Evolutionary conservation across 495 filamentous ascomycete genomes (phyloP).

Genomic region (Daldinia concentrica): DNA sequence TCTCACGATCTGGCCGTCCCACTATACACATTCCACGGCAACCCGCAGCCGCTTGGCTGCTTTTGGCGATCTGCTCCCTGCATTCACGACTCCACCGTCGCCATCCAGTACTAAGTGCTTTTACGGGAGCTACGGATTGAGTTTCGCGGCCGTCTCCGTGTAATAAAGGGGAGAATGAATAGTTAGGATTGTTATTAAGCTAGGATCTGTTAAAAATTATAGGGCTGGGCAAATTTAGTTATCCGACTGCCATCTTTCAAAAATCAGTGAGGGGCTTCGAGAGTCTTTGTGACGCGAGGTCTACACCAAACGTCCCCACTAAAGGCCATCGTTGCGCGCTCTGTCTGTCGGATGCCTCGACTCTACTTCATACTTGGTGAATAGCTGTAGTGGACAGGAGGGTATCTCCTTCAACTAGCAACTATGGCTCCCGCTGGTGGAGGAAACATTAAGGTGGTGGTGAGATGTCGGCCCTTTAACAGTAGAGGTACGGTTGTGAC

Average conservation of each 20-base stretch:
- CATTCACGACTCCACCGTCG: slow-evolving; percentile 18
- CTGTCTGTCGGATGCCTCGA: slow-evolving; percentile 42
- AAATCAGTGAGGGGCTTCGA: slow-evolving; percentile 25
- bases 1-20: neutral
- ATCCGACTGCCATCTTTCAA: slow-evolving; percentile 17
- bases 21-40: slow-evolving; percentile 10
- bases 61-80: slow-evolving; percentile 21
- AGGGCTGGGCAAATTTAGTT: slow-evolving; percentile 9
- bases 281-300: slow-evolving; percentile 2
- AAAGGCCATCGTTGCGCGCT: slow-evolving; percentile 16
- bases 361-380: slow-evolving; percentile 21
- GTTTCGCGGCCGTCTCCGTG: slow-evolving; percentile 18
- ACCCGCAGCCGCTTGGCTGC: slow-evolving; percentile 35
- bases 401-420: slow-evolving; percentile 39
- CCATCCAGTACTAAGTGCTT: slow-evolving; percentile 23
- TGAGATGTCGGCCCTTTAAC: slow-evolving; percentile 92
- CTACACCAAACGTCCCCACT: slow-evolving; percentile 15
- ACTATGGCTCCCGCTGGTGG: slow-evolving; percentile 80
- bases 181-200: slow-evolving; percentile 3
- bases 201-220: slow-evolving; percentile 30
- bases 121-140: slow-evolving; percentile 11
- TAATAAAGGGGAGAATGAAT: slow-evolving; percentile 32
- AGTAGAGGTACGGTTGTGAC: slow-evolving; percentile 74
- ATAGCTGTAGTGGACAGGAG: slow-evolving; percentile 41
- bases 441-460: slow-evolving; percentile 99